Percentiles rank a stretch among this genome's conserved stretches.
Conservation (phyloP, 2,329 filamentous ascomycete species). For the Aspergillus sp. region DNA sequence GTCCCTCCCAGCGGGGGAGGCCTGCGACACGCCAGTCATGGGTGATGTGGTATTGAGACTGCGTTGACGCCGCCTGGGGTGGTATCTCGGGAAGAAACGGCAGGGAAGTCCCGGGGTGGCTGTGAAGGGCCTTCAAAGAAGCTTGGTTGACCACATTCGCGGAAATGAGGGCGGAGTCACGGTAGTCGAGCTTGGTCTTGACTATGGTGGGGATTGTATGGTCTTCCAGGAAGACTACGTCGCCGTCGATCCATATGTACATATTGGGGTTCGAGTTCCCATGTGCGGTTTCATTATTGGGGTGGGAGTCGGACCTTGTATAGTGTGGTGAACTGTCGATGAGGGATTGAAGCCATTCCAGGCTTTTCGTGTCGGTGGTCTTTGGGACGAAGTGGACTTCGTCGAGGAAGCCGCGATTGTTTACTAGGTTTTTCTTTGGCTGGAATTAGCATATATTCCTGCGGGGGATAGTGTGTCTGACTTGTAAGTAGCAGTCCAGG, state of each 20-base stretch:
- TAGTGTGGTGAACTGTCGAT: conserved; percentile 33
- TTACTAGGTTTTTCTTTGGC: conserved; percentile 36
- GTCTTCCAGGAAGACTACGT: conserved; percentile 44
- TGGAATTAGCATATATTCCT: neutral
- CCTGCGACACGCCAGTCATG: conserved; percentile 33
- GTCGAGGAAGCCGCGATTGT: conserved; percentile 42
- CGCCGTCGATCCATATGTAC: conserved; percentile 46
- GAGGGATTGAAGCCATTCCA: conserved; percentile 36
- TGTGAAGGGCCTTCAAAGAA: conserved; percentile 54
- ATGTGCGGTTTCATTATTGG: conserved; percentile 11
- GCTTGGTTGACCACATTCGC: conserved; percentile 60
- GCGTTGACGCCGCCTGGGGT: conserved; percentile 16
- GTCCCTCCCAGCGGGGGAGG: conserved; percentile 36
- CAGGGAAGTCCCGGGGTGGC: conserved; percentile 52
- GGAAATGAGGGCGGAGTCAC: conserved; percentile 52
- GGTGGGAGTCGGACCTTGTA: conserved; percentile 15
- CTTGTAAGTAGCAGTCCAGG: conserved; percentile 44
- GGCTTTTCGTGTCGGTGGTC: conserved; percentile 33
- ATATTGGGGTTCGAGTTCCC: conserved; percentile 24
- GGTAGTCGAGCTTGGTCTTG: conserved; percentile 52
- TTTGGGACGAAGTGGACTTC: conserved; percentile 44
- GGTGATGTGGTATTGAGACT: conserved; percentile 13
- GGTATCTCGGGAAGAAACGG: conserved; percentile 53
- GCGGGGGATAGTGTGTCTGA: conserved; percentile 8
- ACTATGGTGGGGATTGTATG: conserved; percentile 54